phyloP scores from a whole-genome alignment of 2,329 filamentous ascomycete species.

The Grosmannia clavigera region DNA sequence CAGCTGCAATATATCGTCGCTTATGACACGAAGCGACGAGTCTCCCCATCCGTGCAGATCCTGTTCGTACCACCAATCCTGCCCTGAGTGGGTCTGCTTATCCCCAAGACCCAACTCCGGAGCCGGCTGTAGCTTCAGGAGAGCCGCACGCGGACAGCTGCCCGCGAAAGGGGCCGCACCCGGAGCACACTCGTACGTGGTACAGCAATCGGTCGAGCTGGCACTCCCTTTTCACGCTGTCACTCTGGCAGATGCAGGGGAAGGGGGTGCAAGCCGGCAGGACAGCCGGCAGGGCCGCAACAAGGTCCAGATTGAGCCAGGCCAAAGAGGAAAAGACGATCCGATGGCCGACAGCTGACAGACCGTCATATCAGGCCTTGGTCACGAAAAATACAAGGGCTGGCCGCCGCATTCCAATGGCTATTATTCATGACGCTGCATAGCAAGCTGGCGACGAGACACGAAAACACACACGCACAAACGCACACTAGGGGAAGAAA shows the following conservation, averaged over 20 bases:
- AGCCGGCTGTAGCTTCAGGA: background rate
- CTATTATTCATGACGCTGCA: background rate
- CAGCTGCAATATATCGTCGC: background rate
- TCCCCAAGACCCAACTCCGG: background rate
- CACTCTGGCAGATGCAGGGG: background rate
- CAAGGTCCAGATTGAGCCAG: background rate
- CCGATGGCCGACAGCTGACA: background rate
- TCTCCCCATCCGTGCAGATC: background rate
- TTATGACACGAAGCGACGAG: background rate
- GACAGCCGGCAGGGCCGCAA: too few species aligned
- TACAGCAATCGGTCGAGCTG: background rate
- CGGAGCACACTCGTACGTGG: background rate
- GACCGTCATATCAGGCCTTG: background rate
- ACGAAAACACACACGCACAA: background rate
- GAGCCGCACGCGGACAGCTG: background rate
- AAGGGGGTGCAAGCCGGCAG: background rate
- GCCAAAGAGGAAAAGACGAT: background rate
- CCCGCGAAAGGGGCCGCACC: background rate
- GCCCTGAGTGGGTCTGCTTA: background rate
- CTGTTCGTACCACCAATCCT: background rate
- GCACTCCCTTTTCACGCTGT: background rate
- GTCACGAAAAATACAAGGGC: background rate
- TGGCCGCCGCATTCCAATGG: background rate
- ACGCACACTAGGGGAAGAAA: background rate
- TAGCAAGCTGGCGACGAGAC: background rate